Base-by-base conservation (phyloP, 169 alveolate genomes). In the Cystoisospora suis region DNA sequence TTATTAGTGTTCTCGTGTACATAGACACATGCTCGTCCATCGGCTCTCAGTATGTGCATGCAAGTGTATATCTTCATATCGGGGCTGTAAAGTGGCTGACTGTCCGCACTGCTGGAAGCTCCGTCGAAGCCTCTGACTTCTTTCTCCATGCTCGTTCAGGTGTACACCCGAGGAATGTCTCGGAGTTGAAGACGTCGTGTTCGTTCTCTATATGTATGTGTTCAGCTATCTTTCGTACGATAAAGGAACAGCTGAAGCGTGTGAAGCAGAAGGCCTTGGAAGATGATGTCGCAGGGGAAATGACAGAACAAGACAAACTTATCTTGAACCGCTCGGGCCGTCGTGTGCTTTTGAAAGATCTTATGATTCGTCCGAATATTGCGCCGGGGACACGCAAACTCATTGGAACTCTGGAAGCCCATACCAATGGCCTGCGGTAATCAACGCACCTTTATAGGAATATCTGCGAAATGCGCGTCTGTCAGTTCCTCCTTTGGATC, bases 331-430 rank as follows among this genome's bases (percentile, higher is more conserved):
- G 95, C 85, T 86, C 96, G 27, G 97, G 97, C 40, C 93, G 96
- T 58, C 94, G 97, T 44, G 92, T 94, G 3, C 93, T 95, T 34
- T 93, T 96, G 44, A 94, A 95, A 69, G 97, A 96, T 56, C 93
- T 96, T 49, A 95, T 96, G 97, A 91, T 95, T 9, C 89, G 97
- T 3, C 97, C 97, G 29, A 94, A 94, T 81, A 92, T 95, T 40
- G 94, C 94, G 70, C 95, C 96, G 12, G 87, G 87, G 0, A 53
- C 46, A 88, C 92, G 94, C 45, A 86, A 72, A 27, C 83, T 75
- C 59, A 80, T 97, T 85, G 99, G 99, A 4, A 90, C 96, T 40
- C 94, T 99, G 59, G 99, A 99, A 92, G 99, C 99, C 7, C 99
- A 99, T 92, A 94, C 95, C 79, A 99, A 99, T 92, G 99, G 99